Base-by-base conservation (phyloP, 2,329 filamentous ascomycete species). In the Fusarium neocosmosporiellum region DNA sequence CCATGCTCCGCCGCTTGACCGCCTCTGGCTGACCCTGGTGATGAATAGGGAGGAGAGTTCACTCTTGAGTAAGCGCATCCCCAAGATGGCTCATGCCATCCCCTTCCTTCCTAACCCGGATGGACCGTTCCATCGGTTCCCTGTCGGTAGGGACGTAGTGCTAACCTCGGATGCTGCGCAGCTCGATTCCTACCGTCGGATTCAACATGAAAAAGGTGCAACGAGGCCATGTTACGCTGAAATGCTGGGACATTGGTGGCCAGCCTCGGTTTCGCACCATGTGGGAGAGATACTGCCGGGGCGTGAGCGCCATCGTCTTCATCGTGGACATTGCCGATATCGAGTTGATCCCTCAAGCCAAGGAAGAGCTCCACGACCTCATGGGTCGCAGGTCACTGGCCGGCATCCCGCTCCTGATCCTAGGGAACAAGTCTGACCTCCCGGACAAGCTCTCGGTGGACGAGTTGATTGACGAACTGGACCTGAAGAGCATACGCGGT, bases 181-280 rank as follows among this genome's bases (percentile, higher is more conserved):
- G 96, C 87, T 97, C 96, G 75, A 98, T 98, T 82, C 96, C 96
- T 70, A 99, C 96, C 18, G 96, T 99, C 78, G 96, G 96, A 75
- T 98, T 98, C 88, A 99, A 98, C 84, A 98, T 98, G 91, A 98
- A 98, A 88, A 92, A 93, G 76, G 95, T 99, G 78, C 95, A 98
- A 85, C 96, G 96, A 81, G 96, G 96, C 77, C 96, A 98, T 89
- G 96, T 99, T 82, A 97, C 96, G 78, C 88, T 99, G 79, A 98
- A 98, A 85, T 99, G 96, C 84, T 99, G 96, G 96, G 96, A 99
- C 86, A 91, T 99, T 73, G 96, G 96, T 77, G 96, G 96, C 62
- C 96, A 99, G 85, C 96, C 96, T 77, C 91, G 96, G 75, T 99
- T 98, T 86, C 93, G 96, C 80, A 94, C 94, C 77, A 99, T 99